Evolutionary conservation across 2,329 filamentous ascomycete species (phyloP).

Genomic region (Clarireedia paspali): DNA sequence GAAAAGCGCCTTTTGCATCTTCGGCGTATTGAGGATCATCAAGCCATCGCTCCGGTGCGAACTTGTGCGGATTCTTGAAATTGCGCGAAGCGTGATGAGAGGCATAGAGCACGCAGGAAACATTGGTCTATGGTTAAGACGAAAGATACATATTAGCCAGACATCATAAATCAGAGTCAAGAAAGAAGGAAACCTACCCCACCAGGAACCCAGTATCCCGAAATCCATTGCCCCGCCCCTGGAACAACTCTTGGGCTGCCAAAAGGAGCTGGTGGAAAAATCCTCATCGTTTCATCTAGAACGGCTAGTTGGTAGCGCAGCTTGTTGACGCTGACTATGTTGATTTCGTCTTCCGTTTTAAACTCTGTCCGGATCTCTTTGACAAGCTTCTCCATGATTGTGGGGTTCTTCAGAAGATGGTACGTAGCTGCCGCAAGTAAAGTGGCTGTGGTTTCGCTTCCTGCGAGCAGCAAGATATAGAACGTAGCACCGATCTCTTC

Average conservation of each 20-base stretch:
- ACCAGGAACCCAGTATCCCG: constrained; percentile 7
- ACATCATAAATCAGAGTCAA: not conserved
- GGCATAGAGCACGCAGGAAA: not conserved
- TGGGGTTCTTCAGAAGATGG: constrained; percentile 27
- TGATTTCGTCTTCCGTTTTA: constrained; percentile 32
- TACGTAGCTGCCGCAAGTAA: constrained; percentile 13
- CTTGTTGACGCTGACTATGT: constrained; percentile 15
- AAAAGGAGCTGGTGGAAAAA: constrained; percentile 4
- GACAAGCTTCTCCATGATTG: constrained; percentile 26
- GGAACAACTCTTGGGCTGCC: not conserved
- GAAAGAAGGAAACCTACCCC: not conserved
- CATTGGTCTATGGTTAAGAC: constrained; percentile 4
- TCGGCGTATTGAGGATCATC: constrained; percentile 10
- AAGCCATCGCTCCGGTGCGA: constrained; percentile 28
- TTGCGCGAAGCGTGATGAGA: not conserved
- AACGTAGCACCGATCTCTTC: constrained; percentile 9
- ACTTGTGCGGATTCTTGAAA: constrained; percentile 10
- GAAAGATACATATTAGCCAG: not conserved
- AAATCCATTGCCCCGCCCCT: not conserved
- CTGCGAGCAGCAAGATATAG: constrained; percentile 9
- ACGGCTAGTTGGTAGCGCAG: constrained; percentile 2
- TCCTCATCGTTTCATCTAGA: constrained; percentile 6
- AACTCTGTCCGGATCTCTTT: constrained; percentile 37
- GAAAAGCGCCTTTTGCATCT: constrained; percentile 4
- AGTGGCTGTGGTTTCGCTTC: constrained; percentile 14